Base-by-base conservation (phyloP, 345 rosid species). In the Physaria fendleri region DNA sequence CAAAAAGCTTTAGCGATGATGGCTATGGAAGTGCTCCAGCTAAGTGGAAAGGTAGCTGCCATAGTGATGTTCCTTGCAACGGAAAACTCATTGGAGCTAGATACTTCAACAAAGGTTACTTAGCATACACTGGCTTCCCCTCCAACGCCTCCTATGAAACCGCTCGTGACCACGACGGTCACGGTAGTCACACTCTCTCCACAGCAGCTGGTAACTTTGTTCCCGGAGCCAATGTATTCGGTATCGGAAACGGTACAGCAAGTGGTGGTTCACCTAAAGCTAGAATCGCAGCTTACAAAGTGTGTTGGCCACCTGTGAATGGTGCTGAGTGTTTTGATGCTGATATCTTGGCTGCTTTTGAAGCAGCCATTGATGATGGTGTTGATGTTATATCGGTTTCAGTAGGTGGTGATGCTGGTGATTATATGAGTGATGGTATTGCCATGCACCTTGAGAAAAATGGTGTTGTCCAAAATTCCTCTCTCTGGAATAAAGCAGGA, bases 231-330 rank as follows among this genome's bases (percentile, higher is more conserved):
- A 76, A 35, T 27, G 60, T 74, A 1, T 73, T 76, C 9, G 83
- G 85, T 0, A 2, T 49, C 1, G 85, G 77, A 8, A 72, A 79
- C 12, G 89, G 85, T 5, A 83, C 89, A n/a, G 85, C 84, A 0
- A 83, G 78, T 30, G 94, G 94, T 0, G 94, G 90, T 6, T 74
- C 94, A 0, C 94, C 90, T 1, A 69, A 30, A 11, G 90, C 93
- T 0, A 76, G 84, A 18, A 71, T 80, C 1, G 93, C 89, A 0
- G 70, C 93, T 23, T 85, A 82, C 60, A 82, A 76, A 37, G 79
- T 79, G 0, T 82, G 89, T 33, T 82, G 85, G 82, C 73, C 81
- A 0, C 68, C 78, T 3, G 14, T 73, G 0, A 45, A 49, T 1
- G 82, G 57, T 1, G 60, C 45, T 0, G 51, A 38, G 12, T 82